Percentiles rank a stretch among this genome's conserved stretches.
Evolutionary conservation across 78 protist genomes (phyloP).

Genomic region (Dictyostelium discoideum): dicty_2.7 NC_007089.4:1842501-1843000

Average conservation of each 20-base stretch:
- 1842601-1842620: background rate
- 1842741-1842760: background rate
- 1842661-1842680: conserved; percentile 19
- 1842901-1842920: background rate
- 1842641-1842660: conserved; percentile 78
- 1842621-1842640: conserved; percentile 74
- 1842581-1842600: background rate
- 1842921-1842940: background rate
- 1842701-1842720: background rate
- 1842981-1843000: background rate
- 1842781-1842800: no score
- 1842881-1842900: background rate
- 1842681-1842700: background rate
- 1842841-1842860: background rate
- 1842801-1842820: background rate
- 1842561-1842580: conserved; percentile 63
- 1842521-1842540: conserved; percentile 78
- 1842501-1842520: conserved; percentile 87
- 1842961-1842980: background rate
- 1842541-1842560: conserved; percentile 27
- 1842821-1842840: background rate
- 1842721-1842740: background rate
- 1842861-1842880: background rate
- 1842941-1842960: background rate
- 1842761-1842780: no score